Base-by-base conservation (phyloP, 1,284 basidiomycete genomes). In the Microbotryum intermedium region DNA sequence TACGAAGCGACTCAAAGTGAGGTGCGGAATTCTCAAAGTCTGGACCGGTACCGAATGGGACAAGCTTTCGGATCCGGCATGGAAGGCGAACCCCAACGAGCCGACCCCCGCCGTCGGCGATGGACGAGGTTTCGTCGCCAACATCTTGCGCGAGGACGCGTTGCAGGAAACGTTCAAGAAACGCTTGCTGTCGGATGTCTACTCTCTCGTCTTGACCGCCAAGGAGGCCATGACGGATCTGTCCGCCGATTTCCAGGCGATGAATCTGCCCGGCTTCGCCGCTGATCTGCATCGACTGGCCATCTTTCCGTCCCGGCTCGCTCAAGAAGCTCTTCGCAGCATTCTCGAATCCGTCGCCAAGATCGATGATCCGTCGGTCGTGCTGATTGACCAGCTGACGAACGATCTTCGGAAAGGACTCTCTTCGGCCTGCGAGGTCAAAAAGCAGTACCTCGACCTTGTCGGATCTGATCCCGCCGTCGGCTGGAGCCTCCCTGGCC, bases 361-460 rank as follows among this genome's bases (percentile, higher is more conserved):
- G 71, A 81, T 98, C 62, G 84, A 84, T 70, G 90, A 95, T 66
- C 92, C 90, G 26, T 84, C 90, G 71, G 80, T 89, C 57, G 81
- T 95, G 64, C 89, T 97, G 62, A 88, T 98, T 68, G 91, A 98
- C 75, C 93, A 97, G 74, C 88, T 97, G 79, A 87, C 87, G 20
- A 92, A 94, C 70, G 93, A 97, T 73, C 81, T 98, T 66, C 87
- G 94, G 70, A 82, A 94, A 56, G 89, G 88, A 67, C 86, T 99
- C 56, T 88, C 89, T 16, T 81, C 97, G 51, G 93, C 95, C 21
- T 95, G 93, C 71, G 86, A 90, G 30, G 84, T 98, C 70, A 97
- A 97, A 76, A 81, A 88, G 60, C 91, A 97, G 73, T 98, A 97
- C 75, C 84, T 90, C 67, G 87, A 85, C 21, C 88, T 94, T 72